These are phyloP conservation scores for Pholiota molesta DNA, from an alignment of 768 basidiomycete species.

Conservation along the genomic window DNA sequence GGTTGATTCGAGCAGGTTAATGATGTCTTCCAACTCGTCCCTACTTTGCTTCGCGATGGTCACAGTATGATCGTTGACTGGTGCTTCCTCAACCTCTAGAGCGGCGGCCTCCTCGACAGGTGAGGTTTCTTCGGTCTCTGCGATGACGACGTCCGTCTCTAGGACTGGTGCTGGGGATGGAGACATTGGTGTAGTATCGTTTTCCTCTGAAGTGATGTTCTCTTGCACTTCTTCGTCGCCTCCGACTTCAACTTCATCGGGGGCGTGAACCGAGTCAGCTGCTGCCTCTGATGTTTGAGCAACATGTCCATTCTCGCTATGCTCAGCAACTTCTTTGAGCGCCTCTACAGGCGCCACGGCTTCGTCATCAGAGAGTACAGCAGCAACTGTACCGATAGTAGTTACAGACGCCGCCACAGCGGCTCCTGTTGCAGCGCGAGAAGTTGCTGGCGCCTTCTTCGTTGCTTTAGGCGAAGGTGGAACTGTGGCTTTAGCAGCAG, in stretches of 20 bases:
- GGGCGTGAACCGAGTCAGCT: background rate
- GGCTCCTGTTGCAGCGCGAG: conserved; percentile 24
- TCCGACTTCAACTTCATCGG: conserved; percentile 8
- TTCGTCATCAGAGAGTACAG: conserved; percentile 13
- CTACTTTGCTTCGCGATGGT: background rate
- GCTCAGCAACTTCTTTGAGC: conserved; percentile 2
- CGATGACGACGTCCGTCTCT: background rate
- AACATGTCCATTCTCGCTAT: background rate
- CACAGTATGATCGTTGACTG: background rate
- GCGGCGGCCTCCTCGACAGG: background rate
- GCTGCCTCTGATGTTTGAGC: conserved; percentile 10
- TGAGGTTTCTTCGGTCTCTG: conserved; percentile 1
- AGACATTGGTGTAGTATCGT: conserved; percentile 9
- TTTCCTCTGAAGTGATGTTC: conserved; percentile 7
- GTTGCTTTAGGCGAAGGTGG: background rate
- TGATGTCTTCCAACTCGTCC: conserved; percentile 53
- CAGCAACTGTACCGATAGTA: conserved; percentile 14
- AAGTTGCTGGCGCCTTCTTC: conserved; percentile 8
- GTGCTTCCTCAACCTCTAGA: conserved; percentile 2
- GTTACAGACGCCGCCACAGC: conserved; percentile 20
- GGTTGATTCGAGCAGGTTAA: conserved; percentile 62
- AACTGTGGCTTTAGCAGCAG: conserved; percentile 4
- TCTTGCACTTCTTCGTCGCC: conserved; percentile 6
- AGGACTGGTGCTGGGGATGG: conserved; percentile 12
- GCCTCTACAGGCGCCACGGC: conserved; percentile 8